A percentile compares a stretch with the other conserved stretches of the same genome.
Conservation (phyloP, 352 stramenopile genomes). For the Phytopythium sindhum region DNA sequence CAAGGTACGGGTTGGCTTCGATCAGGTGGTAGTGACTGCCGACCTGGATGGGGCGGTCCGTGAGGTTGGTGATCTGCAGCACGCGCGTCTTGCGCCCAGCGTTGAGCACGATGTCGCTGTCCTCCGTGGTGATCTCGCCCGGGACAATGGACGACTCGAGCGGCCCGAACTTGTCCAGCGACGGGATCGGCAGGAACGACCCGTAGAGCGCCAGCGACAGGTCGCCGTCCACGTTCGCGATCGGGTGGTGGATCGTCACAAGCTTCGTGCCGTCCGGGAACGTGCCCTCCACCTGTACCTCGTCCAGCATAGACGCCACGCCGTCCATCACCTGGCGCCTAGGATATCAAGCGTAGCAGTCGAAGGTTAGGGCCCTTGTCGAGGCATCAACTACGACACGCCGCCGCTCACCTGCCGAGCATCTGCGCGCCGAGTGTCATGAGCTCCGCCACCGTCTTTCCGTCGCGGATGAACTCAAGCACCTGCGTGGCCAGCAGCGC, state of each 20-base stretch:
- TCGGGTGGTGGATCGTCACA: slow-evolving; percentile 94
- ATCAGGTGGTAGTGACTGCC: slow-evolving; percentile 96
- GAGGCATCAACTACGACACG: not conserved
- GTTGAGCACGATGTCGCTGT: slow-evolving; percentile 85
- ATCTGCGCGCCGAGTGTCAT: slow-evolving; percentile 87
- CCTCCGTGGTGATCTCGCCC: slow-evolving; percentile 57
- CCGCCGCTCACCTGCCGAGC: slow-evolving; percentile 44
- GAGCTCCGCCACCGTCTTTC: slow-evolving; percentile 80
- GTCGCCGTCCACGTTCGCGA: slow-evolving; percentile 87
- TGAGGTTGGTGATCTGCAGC: slow-evolving; percentile 93
- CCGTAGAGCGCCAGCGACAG: slow-evolving; percentile 91
- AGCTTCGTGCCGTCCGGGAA: slow-evolving; percentile 98
- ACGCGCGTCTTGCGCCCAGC: slow-evolving; percentile 60
- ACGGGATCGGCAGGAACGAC: slow-evolving; percentile 91
- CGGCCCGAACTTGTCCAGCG: slow-evolving; percentile 59
- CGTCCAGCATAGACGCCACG: slow-evolving; percentile 87
- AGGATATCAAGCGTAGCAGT: not conserved
- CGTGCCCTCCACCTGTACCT: slow-evolving; percentile 97
- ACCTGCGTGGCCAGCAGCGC: slow-evolving; percentile 93
- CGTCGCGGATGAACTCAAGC: slow-evolving; percentile 95
- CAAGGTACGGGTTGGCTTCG: slow-evolving; percentile 93
- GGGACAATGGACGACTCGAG: slow-evolving; percentile 21
- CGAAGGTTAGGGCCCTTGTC: no score
- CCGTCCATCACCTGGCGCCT: slow-evolving; percentile 91
- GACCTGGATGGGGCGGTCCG: slow-evolving; percentile 94